phyloP scores from a whole-genome alignment of 345 rosid species.

The Populus ilicifolia region DNA sequence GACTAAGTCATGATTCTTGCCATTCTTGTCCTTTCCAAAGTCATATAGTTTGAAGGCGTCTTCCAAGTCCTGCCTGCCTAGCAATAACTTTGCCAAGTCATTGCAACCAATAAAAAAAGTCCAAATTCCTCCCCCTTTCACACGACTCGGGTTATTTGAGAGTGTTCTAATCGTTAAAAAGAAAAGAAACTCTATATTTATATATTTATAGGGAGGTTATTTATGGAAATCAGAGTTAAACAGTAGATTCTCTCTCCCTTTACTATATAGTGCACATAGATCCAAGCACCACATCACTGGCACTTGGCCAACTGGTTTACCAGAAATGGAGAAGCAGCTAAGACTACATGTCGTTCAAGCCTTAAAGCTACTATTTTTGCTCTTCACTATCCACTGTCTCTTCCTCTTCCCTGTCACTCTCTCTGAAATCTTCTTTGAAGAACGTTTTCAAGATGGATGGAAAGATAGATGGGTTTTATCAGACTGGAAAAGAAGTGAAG shows the following conservation, averaged over 20 bases:
- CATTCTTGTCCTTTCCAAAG: neutral
- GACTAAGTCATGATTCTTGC: too few relatives aligned
- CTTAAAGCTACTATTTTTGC: neutral
- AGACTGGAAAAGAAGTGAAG: constrained; percentile 22
- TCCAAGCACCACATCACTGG: neutral
- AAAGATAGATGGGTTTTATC: constrained; percentile 70
- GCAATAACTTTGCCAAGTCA: neutral
- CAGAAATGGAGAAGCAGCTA: constrained; percentile 9
- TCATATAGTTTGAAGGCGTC: neutral
- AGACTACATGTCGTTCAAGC: neutral
- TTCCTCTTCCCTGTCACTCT: neutral
- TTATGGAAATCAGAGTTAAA: neutral
- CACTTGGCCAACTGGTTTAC: neutral
- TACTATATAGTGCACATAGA: neutral
- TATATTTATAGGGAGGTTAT: neutral
- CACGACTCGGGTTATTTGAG: neutral
- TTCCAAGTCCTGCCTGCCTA: neutral
- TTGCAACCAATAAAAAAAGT: neutral
- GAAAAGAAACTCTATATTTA: neutral
- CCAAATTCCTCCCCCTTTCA: neutral
- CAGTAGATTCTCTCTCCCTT: neutral
- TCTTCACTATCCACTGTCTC: neutral
- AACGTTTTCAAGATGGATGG: constrained; percentile 68
- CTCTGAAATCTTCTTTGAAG: constrained; percentile 7
- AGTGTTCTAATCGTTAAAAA: too few relatives aligned